Conservation (phyloP, 2,329 filamentous ascomycete species). For the Aspergillus sclerotialis region DNA sequence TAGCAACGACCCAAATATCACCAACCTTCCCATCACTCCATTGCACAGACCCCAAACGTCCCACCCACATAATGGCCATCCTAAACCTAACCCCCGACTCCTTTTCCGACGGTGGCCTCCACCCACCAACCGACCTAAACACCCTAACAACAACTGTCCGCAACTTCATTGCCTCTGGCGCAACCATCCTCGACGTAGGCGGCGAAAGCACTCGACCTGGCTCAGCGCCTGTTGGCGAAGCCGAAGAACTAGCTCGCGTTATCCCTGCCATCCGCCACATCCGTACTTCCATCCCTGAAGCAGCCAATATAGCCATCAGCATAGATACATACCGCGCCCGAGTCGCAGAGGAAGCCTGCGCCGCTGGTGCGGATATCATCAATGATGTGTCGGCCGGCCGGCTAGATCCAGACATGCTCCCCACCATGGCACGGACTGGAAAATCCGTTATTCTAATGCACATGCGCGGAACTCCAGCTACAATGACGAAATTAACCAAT, state of each 20-base stretch:
- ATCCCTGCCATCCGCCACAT: conserved; percentile 72
- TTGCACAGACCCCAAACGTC: conserved; percentile 48
- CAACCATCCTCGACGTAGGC: conserved; percentile 83
- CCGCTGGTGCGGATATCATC: conserved; percentile 80
- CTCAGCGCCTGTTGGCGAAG: conserved; percentile 58
- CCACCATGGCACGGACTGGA: conserved; percentile 68
- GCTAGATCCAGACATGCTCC: conserved; percentile 74
- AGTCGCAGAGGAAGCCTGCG: conserved; percentile 70
- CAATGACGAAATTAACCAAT: conserved; percentile 63
- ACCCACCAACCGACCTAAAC: conserved; percentile 43
- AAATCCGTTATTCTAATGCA: conserved; percentile 84
- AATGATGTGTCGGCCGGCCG: conserved; percentile 87
- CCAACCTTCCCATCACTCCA: conserved; percentile 47
- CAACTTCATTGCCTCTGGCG: conserved; percentile 60
- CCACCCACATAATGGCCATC: conserved; percentile 84
- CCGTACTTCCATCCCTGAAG: conserved; percentile 55
- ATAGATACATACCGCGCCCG: conserved; percentile 86
- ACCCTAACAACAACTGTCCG: conserved; percentile 53
- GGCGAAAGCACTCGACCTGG: conserved; percentile 87
- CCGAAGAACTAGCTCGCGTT: conserved; percentile 71
- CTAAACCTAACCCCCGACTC: conserved; percentile 93
- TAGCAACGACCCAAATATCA: conserved; percentile 33
- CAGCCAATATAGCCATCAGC: conserved; percentile 63
- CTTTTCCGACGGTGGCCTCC: conserved; percentile 81
- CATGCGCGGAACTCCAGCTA: conserved; percentile 80